Conservation (phyloP, 176 grass and related monocot genomes). For the Chloris gayana region DNA sequence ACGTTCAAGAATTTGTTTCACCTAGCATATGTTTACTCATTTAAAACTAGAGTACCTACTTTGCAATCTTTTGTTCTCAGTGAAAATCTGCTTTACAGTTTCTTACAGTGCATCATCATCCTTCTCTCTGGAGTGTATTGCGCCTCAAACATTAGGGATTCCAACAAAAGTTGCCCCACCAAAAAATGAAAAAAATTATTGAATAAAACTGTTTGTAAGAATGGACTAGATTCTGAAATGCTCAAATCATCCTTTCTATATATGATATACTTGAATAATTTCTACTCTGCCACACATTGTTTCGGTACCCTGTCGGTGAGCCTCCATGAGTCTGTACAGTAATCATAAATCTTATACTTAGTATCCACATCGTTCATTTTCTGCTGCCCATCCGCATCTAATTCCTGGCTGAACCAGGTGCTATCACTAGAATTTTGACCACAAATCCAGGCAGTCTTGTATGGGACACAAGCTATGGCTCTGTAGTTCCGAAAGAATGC, state of each 20-base stretch:
- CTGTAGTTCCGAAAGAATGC: not conserved
- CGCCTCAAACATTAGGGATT: too few relatives aligned
- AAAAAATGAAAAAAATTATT: too few relatives aligned
- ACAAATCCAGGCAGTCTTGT: not conserved
- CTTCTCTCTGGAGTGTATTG: too few relatives aligned
- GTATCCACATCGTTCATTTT: not conserved
- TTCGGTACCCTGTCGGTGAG: too few relatives aligned
- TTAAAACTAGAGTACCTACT: not conserved
- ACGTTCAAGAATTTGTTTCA: not conserved
- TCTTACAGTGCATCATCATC: too few relatives aligned
- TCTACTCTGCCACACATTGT: too few relatives aligned
- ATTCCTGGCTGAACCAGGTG: not conserved
- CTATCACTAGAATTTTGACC: not conserved
- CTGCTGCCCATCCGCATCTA: not conserved
- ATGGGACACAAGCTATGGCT: not conserved
- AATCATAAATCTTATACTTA: not conserved
- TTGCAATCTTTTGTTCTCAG: not conserved
- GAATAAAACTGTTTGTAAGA: too few relatives aligned
- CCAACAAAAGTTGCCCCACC: too few relatives aligned
- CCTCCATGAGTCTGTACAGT: not conserved
- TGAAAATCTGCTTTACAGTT: too few relatives aligned
- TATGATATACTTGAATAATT: too few relatives aligned
- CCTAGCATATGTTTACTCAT: not conserved
- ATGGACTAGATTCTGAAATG: too few relatives aligned
- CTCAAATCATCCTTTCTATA: too few relatives aligned